phyloP scores from a whole-genome alignment of 176 grass and related monocot species.

The Aegilops longissima region DNA sequence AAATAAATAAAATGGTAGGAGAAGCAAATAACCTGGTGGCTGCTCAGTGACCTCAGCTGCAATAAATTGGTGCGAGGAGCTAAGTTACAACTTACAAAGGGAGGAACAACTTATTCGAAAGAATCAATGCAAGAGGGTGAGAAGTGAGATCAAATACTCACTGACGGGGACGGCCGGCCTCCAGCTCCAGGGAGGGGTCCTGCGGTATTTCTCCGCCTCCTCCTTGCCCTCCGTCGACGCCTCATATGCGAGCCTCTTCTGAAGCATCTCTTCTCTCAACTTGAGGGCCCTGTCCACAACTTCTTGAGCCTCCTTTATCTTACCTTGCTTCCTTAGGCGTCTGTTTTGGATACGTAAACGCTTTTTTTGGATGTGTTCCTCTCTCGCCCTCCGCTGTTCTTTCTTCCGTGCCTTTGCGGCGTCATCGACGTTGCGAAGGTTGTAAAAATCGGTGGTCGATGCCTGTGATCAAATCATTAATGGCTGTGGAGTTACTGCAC shows the following conservation, averaged over 20 bases:
- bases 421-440: neutral
- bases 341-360: neutral
- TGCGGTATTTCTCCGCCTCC: neutral
- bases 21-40: slow-evolving; percentile 24
- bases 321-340: neutral
- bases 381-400: neutral
- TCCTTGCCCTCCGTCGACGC: neutral
- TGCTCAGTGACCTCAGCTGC: neutral
- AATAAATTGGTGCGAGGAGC: neutral
- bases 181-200: neutral
- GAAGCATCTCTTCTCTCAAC: neutral
- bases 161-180: neutral
- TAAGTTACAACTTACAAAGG: neutral
- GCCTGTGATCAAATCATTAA: neutral
- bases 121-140: neutral
- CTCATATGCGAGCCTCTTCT: no score
- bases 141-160: neutral
- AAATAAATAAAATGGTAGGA: neutral
- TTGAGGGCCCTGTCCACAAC: neutral
- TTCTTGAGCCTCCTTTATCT: neutral
- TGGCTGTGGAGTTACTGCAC: neutral
- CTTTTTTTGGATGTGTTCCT: neutral
- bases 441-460: neutral
- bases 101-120: neutral
- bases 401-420: neutral